Percentiles rank a stretch among this genome's conserved stretches.
phyloP scores from a whole-genome alignment of 2,329 filamentous ascomycete species.

The Hymenoscyphus fructigenus region DNA sequence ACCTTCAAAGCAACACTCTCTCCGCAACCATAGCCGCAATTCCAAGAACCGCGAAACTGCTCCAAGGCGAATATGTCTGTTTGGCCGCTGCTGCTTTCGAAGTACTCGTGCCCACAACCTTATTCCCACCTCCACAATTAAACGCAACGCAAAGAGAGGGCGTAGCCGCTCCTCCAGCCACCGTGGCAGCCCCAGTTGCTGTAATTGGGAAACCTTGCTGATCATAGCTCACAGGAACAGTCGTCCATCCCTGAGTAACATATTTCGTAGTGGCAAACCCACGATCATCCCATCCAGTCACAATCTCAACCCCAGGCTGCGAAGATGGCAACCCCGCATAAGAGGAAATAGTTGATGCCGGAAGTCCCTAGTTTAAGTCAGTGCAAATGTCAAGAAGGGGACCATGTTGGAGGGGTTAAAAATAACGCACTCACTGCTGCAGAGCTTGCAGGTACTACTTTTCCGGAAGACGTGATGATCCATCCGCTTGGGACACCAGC shows the following conservation, averaged over 20 bases:
- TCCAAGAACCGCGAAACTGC: constrained; percentile 20
- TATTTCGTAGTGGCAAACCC: constrained; percentile 50
- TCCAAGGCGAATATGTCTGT: constrained; percentile 17
- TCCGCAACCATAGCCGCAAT: constrained; percentile 21
- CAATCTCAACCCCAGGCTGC: constrained; percentile 36
- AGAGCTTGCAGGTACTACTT: constrained; percentile 72
- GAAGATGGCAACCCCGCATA: constrained; percentile 51
- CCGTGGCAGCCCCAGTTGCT: constrained; percentile 11
- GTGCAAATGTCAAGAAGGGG: constrained; percentile 25
- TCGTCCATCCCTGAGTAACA: constrained; percentile 38
- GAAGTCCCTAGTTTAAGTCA: constrained; percentile 41
- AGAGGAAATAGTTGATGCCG: constrained; percentile 49
- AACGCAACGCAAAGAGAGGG: constrained; percentile 16
- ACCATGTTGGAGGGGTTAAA: constrained; percentile 24
- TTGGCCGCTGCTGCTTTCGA: constrained; percentile 22
- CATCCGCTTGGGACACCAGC: constrained; percentile 73
- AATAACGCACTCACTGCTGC: constrained; percentile 62
- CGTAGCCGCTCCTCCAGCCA: constrained; percentile 9
- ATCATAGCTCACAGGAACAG: constrained; percentile 44
- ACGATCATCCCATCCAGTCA: constrained; percentile 48
- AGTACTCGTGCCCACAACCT: constrained; percentile 24
- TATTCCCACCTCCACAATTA: constrained; percentile 24
- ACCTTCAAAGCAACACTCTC: constrained; percentile 20
- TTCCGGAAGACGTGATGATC: constrained; percentile 75
- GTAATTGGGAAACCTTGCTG: constrained; percentile 42